Evolutionary conservation across 805 yeast species (phyloP).

Genomic region (Cyberlindnera euphorbiae): DNA sequence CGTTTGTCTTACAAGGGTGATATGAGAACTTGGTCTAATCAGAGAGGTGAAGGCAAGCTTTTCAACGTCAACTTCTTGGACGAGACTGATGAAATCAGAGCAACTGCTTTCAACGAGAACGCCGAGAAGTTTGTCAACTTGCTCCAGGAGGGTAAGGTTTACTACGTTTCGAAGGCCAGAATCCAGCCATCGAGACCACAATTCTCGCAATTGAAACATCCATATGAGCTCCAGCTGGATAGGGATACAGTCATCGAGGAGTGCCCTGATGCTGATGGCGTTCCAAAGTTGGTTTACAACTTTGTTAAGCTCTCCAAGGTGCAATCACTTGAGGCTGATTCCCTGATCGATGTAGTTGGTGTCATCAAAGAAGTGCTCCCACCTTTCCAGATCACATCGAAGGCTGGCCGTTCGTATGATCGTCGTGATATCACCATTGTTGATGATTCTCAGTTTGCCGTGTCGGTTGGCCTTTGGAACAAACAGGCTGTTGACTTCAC

Average conservation of each 20-base stretch:
- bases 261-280: constrained; percentile 55
- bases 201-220: constrained; percentile 78
- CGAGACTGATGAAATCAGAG: constrained; percentile 93
- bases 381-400: constrained; percentile 73
- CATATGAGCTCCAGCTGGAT: constrained; percentile 81
- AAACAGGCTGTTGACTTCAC: constrained; percentile 75
- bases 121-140: constrained; percentile 75
- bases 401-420: constrained; percentile 87
- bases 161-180: constrained; percentile 75
- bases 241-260: constrained; percentile 73
- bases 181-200: constrained; percentile 81
- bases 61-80: constrained; percentile 86
- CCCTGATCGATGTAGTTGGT: constrained; percentile 83
- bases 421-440: constrained; percentile 86
- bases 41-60: constrained; percentile 83
- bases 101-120: constrained; percentile 86
- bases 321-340: constrained; percentile 62
- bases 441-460: constrained; percentile 74
- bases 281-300: constrained; percentile 76
- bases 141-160: constrained; percentile 85
- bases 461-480: constrained; percentile 87
- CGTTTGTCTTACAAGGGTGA: constrained; percentile 87
- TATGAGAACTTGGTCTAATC: constrained; percentile 81
- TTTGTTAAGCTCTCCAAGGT: constrained; percentile 67
- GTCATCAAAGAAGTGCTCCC: constrained; percentile 75